Base-by-base conservation (phyloP, 768 basidiomycete species). In the Russula foetens region DNA sequence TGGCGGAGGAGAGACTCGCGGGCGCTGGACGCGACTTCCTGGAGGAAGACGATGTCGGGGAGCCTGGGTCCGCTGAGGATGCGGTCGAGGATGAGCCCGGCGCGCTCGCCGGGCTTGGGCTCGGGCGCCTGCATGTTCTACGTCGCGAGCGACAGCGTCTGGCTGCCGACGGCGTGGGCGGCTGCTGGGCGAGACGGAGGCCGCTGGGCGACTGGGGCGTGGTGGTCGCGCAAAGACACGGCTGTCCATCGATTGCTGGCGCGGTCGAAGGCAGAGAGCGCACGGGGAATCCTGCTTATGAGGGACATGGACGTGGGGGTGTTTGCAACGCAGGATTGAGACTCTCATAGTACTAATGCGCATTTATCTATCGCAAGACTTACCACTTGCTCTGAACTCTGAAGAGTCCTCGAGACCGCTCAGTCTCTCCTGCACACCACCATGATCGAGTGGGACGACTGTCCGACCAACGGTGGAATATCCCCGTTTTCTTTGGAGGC, bases 41-140 rank as follows among this genome's bases (percentile, higher is more conserved):
- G 57, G 21, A 58, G 48, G 24, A 33, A 31, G 8, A 58, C 23
- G 12, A 58, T 58, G 9, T 54, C 53, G 23, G 53, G 54, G 46
- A 1, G 24, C 19, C 46, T 55, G 3, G 31, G 21, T 24, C 14
- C 56, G 15, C 51, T 11, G 29, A 58, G 23, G 48, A 58, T 43
- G 7, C 33, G 21, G 4, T 1, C n/a, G 39, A 58, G 47, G 69
- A 75, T 65, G 66, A 70, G 71, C 56, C 71, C 67, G 69, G 73
- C 62, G 52, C 75, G 73, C 66, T 67, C 28, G 66, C 73, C 63
- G 64, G 68, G 59, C 53, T n/a, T n/a, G 9, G 31, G 4, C 31
- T 33, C 4, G 5, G 31, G 31, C 5, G 31, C 31, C 31, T 33
- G 31, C 5, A 33, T 33, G 9, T 33, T 33, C 31, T 9, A 33